Base-by-base conservation (phyloP, 208 protist genomes). In the Wallacemonas sp. region DNA sequence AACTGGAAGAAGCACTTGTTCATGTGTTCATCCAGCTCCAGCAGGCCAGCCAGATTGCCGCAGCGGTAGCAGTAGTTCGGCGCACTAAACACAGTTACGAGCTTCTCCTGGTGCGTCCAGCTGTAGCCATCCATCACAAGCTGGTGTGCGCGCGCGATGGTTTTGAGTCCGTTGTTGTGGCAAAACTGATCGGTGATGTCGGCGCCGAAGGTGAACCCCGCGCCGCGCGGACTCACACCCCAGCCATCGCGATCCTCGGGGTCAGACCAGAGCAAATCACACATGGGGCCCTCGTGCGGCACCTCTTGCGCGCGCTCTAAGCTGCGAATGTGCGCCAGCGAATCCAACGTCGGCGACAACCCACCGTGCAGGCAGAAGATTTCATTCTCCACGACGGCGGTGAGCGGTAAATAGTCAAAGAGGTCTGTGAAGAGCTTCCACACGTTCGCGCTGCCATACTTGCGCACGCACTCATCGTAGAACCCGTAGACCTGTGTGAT, bases 31-130 rank as follows among this genome's bases (percentile, higher is more conserved):
- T 99, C 98, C 27, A 99, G 73, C 76, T 99, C 98, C 77, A 99
- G 89, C 36, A 99, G 93, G 3, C 93, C 95, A 0, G 95, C 97
- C 24, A 98, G 72, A 73, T 99, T 99, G 30, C 97, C 97, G 71
- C 98, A 99, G 60, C 98, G 89, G 75, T 99, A 99, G 87, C 98
- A 99, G 77, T 99, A 99, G 83, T 99, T 99, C 8, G 98, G 98
- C 0, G 98, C 98, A 33, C 81, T 95, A 81, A 99, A 99, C 63
- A 99, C 96, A 13, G 99, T 99, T 17, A 99, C 98, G 0, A 99
- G 91, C 64, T 98, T 94, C 24, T 98, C 83, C 65, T 98, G 92
- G 66, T 99, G 98, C 30, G 83, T 92, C 97, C 98, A 99, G 55
- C 98, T 98, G 85, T 99, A 99, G 5, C 98, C 98, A 30, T 99